Percentiles rank a stretch among this genome's conserved stretches.
Conservation (phyloP, 148 eudicot genomes). For the Vaccinium myrtillus region DNA sequence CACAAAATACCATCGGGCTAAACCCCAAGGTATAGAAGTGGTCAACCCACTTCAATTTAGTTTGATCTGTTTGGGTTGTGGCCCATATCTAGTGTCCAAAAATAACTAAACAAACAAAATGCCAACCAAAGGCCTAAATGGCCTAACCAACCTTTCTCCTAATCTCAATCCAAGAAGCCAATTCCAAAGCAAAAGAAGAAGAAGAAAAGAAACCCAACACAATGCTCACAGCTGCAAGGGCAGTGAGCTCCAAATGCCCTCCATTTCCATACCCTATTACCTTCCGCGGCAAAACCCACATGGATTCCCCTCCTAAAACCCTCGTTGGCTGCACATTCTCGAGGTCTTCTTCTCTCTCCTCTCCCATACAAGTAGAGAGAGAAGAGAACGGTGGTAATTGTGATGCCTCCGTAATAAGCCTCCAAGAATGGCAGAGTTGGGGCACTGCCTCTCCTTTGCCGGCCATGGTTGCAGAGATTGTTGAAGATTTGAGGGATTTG, state of each 20-base stretch:
- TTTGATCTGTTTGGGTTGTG: neutral
- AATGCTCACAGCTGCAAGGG: constrained; percentile 12
- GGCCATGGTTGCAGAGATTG: constrained; percentile 49
- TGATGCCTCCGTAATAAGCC: constrained; percentile 23
- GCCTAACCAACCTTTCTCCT: neutral
- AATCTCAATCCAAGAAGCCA: neutral
- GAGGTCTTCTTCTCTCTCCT: constrained; percentile 31
- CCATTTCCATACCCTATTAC: neutral
- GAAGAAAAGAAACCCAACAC: neutral
- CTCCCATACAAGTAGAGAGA: constrained; percentile 20
- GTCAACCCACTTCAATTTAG: neutral
- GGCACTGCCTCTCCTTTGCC: constrained; percentile 74
- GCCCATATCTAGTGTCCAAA: neutral
- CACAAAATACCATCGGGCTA: neutral
- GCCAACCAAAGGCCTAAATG: neutral
- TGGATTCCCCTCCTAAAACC: constrained; percentile 22
- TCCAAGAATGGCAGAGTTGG: constrained; percentile 91
- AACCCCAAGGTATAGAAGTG: neutral
- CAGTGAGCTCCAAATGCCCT: constrained; percentile 14
- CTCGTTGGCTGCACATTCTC: neutral
- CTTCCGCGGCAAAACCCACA: constrained; percentile 14
- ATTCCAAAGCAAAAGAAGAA: neutral
- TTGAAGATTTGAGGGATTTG: constrained; percentile 57
- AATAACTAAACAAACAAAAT: neutral
- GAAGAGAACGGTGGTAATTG: constrained; percentile 20